Percentiles rank a stretch among this genome's conserved stretches.
phyloP scores from a whole-genome alignment of 2,329 filamentous ascomycete species.

The Paradendryphiella salina region DNA sequence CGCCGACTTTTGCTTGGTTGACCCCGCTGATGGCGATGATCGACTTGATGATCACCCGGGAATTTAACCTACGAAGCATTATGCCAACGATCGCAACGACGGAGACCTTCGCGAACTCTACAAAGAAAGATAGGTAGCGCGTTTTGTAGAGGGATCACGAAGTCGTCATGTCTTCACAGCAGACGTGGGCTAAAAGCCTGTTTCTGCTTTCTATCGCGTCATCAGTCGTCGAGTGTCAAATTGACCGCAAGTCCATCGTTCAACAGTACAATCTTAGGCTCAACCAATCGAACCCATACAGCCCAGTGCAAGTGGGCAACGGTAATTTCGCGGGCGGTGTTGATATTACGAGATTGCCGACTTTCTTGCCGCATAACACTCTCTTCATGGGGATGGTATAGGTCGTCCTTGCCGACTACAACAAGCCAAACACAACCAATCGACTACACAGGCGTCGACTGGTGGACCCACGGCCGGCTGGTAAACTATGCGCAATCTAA shows the following conservation, averaged over 20 bases:
- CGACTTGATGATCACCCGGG: conserved; percentile 27
- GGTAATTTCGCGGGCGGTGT: conserved; percentile 55
- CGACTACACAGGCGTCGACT: conserved; percentile 50
- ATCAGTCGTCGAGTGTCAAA: conserved; percentile 18
- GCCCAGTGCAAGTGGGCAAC: conserved; percentile 57
- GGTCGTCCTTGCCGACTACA: conserved; percentile 49
- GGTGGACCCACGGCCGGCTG: conserved; percentile 51
- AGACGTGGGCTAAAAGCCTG: conserved; percentile 4
- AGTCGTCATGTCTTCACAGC: conserved; percentile 12
- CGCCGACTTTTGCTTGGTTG: conserved; percentile 12
- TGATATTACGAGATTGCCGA: conserved; percentile 54
- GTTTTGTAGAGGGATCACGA: background rate
- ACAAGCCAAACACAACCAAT: conserved; percentile 41
- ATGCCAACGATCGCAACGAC: conserved; percentile 10
- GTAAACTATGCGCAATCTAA: conserved; percentile 53
- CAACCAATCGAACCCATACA: conserved; percentile 54
- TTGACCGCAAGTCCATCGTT: conserved; percentile 38
- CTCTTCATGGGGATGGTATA: conserved; percentile 54
- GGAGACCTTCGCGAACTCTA: conserved; percentile 1
- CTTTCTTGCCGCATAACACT: conserved; percentile 49
- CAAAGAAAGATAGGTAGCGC: conserved; percentile 4
- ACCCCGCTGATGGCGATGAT: conserved; percentile 24
- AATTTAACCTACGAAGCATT: conserved; percentile 29
- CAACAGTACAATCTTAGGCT: conserved; percentile 53
- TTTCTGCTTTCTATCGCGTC: conserved; percentile 5